These are phyloP conservation scores for Torulaspora franciscae DNA, from an alignment of 805 yeast species.

Conservation along the genomic window DNA sequence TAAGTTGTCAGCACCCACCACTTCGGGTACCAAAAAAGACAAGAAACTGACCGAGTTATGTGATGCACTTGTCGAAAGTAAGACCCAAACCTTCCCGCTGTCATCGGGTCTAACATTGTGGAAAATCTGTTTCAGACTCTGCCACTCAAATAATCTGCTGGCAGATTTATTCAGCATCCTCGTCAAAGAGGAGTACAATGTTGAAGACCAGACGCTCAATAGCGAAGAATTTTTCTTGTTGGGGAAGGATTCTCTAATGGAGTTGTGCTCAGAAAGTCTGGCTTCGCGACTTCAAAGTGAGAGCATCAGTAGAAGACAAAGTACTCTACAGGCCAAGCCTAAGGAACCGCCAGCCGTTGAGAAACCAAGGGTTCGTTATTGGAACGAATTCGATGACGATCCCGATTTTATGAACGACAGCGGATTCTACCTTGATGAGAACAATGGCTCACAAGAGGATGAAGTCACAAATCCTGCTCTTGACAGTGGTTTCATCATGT, in stretches of 20 bases:
- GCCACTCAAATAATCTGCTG: constrained; percentile 12
- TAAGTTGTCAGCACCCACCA: neutral
- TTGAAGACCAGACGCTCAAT: constrained; percentile 12
- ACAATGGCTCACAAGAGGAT: constrained; percentile 4
- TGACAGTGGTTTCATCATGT: constrained; percentile 26
- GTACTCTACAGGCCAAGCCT: constrained; percentile 1
- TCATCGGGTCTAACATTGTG: constrained; percentile 20
- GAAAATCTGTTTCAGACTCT: constrained; percentile 19
- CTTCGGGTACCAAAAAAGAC: neutral
- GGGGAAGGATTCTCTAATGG: constrained; percentile 17
- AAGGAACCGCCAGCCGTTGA: constrained; percentile 5
- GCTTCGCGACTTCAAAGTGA: neutral
- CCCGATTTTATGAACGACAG: constrained; percentile 21
- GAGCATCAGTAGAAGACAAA: constrained; percentile 1
- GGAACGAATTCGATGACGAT: constrained; percentile 36
- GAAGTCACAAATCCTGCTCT: neutral
- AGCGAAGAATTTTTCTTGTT: constrained; percentile 25
- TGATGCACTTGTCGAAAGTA: constrained; percentile 20
- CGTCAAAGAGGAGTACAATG: constrained; percentile 18
- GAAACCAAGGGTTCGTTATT: constrained; percentile 21
- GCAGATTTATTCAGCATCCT: constrained; percentile 16
- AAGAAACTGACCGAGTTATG: constrained; percentile 4
- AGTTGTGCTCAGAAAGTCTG: constrained; percentile 5
- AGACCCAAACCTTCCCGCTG: constrained; percentile 24
- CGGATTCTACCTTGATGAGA: constrained; percentile 15